phyloP scores from a whole-genome alignment of 208 protist genomes.

The Leishmania tarentolae region DNA sequence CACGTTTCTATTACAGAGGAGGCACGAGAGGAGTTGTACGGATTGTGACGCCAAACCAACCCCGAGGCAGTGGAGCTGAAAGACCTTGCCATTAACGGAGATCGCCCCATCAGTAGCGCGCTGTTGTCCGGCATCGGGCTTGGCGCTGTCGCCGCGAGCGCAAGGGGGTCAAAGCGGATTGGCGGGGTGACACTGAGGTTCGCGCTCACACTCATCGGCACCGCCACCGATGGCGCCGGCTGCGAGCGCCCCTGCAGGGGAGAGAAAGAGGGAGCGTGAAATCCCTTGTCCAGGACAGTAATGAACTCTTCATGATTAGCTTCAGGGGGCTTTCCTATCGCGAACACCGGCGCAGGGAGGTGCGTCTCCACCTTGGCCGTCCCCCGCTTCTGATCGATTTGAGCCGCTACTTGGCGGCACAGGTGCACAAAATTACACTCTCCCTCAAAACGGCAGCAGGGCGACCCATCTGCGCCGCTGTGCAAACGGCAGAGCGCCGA shows the following conservation, averaged over 20 bases:
- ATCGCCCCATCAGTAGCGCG: constrained; percentile 38
- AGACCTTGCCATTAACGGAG: constrained; percentile 51
- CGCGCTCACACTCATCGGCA: constrained; percentile 46
- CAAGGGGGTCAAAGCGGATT: constrained; percentile 42
- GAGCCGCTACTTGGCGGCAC: constrained; percentile 47
- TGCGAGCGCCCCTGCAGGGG: constrained; percentile 8
- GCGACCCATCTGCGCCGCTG: constrained; percentile 34
- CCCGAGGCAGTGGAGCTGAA: constrained; percentile 68
- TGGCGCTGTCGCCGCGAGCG: constrained; percentile 43
- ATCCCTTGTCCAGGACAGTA: constrained; percentile 3
- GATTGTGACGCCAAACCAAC: constrained; percentile 84
- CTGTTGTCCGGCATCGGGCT: constrained; percentile 21
- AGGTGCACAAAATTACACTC: constrained; percentile 88
- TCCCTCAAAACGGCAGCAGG: constrained; percentile 81
- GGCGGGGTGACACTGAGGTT: constrained; percentile 38
- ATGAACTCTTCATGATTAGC: constrained; percentile 17
- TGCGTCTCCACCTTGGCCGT: constrained; percentile 10
- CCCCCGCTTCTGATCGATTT: constrained; percentile 16
- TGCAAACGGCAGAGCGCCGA: constrained; percentile 78
- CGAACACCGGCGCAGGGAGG: constrained; percentile 11
- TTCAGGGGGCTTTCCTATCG: constrained; percentile 1
- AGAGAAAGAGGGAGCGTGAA: constrained; percentile 8
- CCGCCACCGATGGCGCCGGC: constrained; percentile 28
- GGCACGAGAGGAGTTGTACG: constrained; percentile 57
- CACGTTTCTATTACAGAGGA: constrained; percentile 79